phyloP scores from a whole-genome alignment of 176 grass and related monocot species.

The Ensete ventricosum region DNA sequence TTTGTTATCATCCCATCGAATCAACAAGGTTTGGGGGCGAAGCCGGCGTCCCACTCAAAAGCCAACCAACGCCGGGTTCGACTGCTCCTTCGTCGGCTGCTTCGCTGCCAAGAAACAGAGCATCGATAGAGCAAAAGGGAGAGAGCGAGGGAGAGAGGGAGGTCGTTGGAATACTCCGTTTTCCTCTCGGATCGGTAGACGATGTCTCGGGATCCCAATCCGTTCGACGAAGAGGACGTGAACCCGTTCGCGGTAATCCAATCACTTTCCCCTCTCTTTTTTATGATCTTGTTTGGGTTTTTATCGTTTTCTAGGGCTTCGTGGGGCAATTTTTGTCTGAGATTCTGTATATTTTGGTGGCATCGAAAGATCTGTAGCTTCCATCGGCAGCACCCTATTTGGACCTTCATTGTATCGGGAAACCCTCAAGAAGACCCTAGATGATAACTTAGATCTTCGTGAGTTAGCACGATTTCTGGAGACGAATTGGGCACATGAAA shows the following conservation, averaged over 20 bases:
- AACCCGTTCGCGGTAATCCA: constrained; percentile 9
- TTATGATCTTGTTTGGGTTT: neutral
- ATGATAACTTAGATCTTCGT: neutral
- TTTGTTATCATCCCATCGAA: too few species aligned
- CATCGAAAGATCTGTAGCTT: neutral
- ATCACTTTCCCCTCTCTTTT: neutral
- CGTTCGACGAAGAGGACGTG: constrained; percentile 6
- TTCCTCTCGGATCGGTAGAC: neutral
- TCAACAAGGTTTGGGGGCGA: neutral
- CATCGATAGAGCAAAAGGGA: neutral
- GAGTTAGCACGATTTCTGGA: too few species aligned
- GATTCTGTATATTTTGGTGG: neutral
- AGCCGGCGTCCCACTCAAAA: neutral
- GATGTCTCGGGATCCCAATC: constrained; percentile 13
- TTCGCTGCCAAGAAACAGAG: neutral
- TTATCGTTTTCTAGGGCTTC: neutral
- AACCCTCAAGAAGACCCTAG: neutral
- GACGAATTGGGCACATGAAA: too few species aligned
- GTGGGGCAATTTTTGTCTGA: neutral
- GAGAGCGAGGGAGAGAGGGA: neutral
- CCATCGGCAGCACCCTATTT: neutral
- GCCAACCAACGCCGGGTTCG: neutral
- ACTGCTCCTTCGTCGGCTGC: neutral
- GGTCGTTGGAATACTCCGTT: neutral
- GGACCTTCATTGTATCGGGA: neutral